Evolutionary conservation across 345 rosid species (phyloP).

Genomic region (Firmiana major): DNA sequence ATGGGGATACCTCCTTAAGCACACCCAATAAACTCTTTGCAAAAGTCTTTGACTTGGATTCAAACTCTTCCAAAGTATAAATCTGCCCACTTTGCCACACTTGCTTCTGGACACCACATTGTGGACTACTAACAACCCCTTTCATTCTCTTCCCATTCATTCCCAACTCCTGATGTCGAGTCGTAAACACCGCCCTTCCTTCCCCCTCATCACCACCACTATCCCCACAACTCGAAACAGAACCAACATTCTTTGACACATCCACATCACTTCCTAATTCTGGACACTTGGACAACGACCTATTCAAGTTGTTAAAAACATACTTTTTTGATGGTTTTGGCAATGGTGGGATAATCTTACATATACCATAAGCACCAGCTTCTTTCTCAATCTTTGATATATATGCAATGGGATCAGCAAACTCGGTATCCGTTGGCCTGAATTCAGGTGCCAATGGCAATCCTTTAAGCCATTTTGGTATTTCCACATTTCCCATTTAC

Average conservation of each 20-base stretch:
- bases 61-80: conserved; percentile 95
- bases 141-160: conserved; percentile 52
- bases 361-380: conserved; percentile 90
- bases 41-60: conserved; percentile 75
- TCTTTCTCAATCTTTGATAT: conserved; percentile 96
- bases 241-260: conserved; percentile 26
- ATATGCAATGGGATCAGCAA: conserved; percentile 95
- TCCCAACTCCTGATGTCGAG: conserved; percentile 97
- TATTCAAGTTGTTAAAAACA: conserved; percentile 73
- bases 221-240: conserved; percentile 23
- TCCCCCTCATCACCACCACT: conserved; percentile 38
- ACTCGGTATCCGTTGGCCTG: conserved; percentile 95
- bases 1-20: conserved; percentile 67
- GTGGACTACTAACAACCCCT: conserved; percentile 39
- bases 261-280: conserved; percentile 53
- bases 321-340: conserved; percentile 90
- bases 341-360: conserved; percentile 93
- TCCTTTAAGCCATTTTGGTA: conserved; percentile 82
- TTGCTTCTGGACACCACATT: conserved; percentile 62
- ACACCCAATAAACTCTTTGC: conserved; percentile 61
- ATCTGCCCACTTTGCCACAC: conserved; percentile 98
- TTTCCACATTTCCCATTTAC: conserved; percentile 80
- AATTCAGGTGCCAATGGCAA: conserved; percentile 90
- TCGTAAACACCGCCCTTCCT: conserved; percentile 78
- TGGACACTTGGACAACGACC: conserved; percentile 70